Conservation (phyloP, 306 rosid species). For the Gynostemma pentaphyllum region DNA sequence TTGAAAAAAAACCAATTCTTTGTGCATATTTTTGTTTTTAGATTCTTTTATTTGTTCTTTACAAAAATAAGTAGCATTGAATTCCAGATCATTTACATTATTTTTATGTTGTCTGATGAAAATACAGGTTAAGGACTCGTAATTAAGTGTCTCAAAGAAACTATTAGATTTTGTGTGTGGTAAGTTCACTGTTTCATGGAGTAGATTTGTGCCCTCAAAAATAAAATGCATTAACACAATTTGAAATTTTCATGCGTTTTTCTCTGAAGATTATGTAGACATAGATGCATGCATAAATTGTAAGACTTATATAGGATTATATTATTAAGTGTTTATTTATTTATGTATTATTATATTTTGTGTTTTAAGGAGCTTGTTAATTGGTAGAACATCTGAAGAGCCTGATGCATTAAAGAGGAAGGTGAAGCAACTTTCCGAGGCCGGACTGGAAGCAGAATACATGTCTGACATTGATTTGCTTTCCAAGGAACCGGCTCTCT, state of each 20-base stretch:
- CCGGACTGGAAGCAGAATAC: conserved; percentile 65
- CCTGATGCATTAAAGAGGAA: conserved; percentile 40
- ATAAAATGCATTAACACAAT: background rate
- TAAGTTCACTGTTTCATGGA: background rate
- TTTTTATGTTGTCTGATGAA: background rate
- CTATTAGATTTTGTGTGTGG: background rate
- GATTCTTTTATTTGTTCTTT: background rate
- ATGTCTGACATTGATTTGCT: conserved; percentile 46
- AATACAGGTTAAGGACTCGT: background rate
- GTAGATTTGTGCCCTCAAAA: background rate
- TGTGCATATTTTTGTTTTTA: background rate
- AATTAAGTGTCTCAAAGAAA: background rate
- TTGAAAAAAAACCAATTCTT: background rate
- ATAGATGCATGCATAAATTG: background rate
- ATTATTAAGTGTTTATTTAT: background rate
- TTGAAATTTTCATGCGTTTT: background rate
- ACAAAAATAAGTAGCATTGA: background rate
- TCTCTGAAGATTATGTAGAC: background rate
- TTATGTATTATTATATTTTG: background rate
- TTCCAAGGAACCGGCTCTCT: conserved; percentile 56
- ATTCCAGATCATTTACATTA: background rate
- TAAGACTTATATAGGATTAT: background rate
- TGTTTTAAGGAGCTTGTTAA: conserved; percentile 61
- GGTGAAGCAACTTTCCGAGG: conserved; percentile 43
- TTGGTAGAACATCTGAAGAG: conserved; percentile 53